Conservation (phyloP, 2,329 filamentous ascomycete genomes). For the Colletotrichum nymphaeae region DNA sequence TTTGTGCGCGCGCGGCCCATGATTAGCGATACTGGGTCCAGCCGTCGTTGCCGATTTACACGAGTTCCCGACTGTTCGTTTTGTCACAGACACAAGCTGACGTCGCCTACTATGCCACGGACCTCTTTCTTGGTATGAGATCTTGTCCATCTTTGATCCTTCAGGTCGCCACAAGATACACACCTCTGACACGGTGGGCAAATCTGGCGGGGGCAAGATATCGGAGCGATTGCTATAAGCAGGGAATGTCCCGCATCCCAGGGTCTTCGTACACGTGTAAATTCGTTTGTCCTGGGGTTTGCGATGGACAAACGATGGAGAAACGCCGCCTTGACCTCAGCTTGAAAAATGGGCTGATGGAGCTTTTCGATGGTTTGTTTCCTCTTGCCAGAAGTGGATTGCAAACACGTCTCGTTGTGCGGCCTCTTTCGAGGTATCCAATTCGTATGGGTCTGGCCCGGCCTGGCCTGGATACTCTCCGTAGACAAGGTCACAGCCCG, state of each 20-base stretch:
- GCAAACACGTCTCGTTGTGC: not conserved
- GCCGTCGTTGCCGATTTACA: not conserved
- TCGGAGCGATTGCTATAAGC: not conserved
- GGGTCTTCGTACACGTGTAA: not conserved
- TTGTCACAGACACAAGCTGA: not conserved
- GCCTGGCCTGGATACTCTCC: not conserved
- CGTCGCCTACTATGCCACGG: not conserved
- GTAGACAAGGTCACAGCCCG: not conserved
- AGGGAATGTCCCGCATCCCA: not conserved
- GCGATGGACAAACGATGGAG: slow-evolving; percentile 17
- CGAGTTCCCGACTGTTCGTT: no score
- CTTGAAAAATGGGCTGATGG: slow-evolving; percentile 31
- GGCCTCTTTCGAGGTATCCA: not conserved
- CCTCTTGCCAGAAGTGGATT: not conserved
- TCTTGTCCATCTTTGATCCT: not conserved
- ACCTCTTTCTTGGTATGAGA: not conserved
- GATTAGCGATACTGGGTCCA: not conserved
- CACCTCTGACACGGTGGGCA: no score
- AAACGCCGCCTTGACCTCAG: slow-evolving; percentile 30
- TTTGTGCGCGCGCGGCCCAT: not conserved
- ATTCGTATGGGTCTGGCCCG: not conserved
- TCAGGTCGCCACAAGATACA: not conserved
- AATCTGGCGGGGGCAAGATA: not conserved
- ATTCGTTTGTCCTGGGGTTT: not conserved
- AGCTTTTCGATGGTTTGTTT: not conserved